Evolutionary conservation across 108 stramenopile species (phyloP).

Genomic region (Skeletonema marinoi): DNA sequence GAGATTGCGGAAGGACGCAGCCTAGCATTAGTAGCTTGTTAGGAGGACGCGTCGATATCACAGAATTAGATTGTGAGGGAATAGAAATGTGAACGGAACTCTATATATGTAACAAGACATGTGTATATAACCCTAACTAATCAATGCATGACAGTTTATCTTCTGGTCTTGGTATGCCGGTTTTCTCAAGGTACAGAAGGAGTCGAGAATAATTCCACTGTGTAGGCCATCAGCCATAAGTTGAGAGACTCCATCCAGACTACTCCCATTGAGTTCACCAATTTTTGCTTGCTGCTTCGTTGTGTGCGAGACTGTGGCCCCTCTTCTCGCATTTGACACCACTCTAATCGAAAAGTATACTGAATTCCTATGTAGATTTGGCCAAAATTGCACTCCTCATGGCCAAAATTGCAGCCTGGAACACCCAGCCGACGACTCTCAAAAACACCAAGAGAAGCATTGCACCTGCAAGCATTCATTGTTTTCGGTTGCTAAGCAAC

Average conservation of each 20-base stretch:
- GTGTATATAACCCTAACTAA: neutral
- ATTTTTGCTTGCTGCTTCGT: too few relatives aligned
- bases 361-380: too few relatives aligned
- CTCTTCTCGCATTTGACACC: too few relatives aligned
- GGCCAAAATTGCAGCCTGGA: neutral
- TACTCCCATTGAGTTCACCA: too few relatives aligned
- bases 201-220: too few relatives aligned
- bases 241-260: too few relatives aligned
- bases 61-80: conserved; percentile 82
- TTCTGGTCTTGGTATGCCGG: too few relatives aligned
- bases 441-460: neutral
- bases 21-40: conserved; percentile 75
- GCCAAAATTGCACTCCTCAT: neutral
- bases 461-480: neutral
- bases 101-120: neutral
- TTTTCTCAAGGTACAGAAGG: too few relatives aligned
- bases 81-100: conserved; percentile 38
- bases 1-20: conserved; percentile 80
- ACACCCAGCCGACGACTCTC: neutral
- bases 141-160: too few relatives aligned
- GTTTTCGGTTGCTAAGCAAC: neutral
- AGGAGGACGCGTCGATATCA: conserved; percentile 75
- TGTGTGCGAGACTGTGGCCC: too few relatives aligned
- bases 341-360: too few relatives aligned
- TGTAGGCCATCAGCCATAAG: too few relatives aligned